Base-by-base conservation (phyloP, 257 asterid species). In the Nyctanthes arbortristis region DNA sequence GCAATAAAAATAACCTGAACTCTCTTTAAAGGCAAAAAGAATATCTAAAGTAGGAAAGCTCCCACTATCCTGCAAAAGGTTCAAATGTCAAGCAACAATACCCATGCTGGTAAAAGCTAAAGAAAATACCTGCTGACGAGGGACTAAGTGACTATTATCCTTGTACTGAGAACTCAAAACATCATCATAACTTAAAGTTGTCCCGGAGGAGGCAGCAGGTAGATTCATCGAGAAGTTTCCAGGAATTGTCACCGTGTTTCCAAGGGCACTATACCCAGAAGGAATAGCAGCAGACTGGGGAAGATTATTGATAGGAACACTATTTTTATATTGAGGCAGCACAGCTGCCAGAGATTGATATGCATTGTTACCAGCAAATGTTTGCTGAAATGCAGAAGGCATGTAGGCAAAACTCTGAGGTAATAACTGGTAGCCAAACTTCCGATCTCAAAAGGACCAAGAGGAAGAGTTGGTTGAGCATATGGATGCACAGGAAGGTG, bases 321-420 rank as follows among this genome's bases (percentile, higher is more conserved):
- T 89, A 43, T 80, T 86, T 75, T 87, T 89, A 69, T 84, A 89
- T 63, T 80, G 88, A 47, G 90, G 93, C 63, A 82, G 95, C 70
- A 79, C 55, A 5, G 95, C 92, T 0, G 92, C 88, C 49, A 87
- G 79, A 66, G 93, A 83, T 67, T 92, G 93, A 74, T 92, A 85
- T 5, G 88, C 66, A 68, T 78, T 80, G 82, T 78, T 85, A 58
- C 88, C 89, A 36, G 88, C 80, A 76, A 82, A 81, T 22, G 88
- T 70, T 74, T 87, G 96, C 79, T 89, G 97, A 77, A 84, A 92
- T 60, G 85, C 90, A 60, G 89, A 76, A 36, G 96, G 96, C 94
- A 86, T 37, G 82, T 88, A 86, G 8, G 91, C 71, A 39, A 83
- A 89, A 79, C 89, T 85, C 78, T 84, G 97, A 30, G 89, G 92